phyloP scores from a whole-genome alignment of 148 eudicot species.

The Chenopodium quinoa region DNA sequence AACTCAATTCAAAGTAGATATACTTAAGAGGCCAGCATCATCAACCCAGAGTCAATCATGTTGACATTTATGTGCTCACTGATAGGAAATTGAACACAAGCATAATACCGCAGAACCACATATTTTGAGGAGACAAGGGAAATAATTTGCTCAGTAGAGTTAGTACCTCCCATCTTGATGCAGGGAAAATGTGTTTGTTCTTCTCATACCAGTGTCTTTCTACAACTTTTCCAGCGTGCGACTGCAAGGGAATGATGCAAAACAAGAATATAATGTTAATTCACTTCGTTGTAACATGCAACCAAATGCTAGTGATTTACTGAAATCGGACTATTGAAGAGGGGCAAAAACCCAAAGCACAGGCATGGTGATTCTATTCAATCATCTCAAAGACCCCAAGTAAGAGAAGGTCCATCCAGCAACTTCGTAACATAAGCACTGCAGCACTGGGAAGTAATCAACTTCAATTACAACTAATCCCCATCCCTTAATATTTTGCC shows the following conservation, averaged over 20 bases:
- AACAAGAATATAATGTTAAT: not conserved
- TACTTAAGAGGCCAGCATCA: not conserved
- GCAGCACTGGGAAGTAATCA: not conserved
- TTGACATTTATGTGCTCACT: not conserved
- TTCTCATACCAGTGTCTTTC: conserved; percentile 99
- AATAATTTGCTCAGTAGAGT: conserved; percentile 19
- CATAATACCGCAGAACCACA: not conserved
- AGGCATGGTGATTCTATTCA: not conserved
- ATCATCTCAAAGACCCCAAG: not conserved
- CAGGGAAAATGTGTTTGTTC: conserved; percentile 98
- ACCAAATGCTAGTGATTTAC: not conserved
- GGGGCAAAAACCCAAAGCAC: not conserved
- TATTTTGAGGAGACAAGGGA: not conserved
- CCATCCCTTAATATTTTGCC: too few species aligned
- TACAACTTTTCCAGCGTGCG: conserved; percentile 99
- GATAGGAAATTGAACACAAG: not conserved
- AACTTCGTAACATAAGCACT: not conserved
- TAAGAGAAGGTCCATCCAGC: not conserved
- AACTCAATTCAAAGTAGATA: not conserved
- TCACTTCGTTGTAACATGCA: not conserved
- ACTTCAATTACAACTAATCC: not conserved
- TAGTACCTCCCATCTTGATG: conserved; percentile 97
- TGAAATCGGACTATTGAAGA: too few species aligned
- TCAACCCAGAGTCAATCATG: not conserved
- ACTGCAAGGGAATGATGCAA: conserved; percentile 43